Evolutionary conservation across 192 early-diverging fungal genomes (phyloP).

Genomic region (Entophlyctis luteolus): DNA sequence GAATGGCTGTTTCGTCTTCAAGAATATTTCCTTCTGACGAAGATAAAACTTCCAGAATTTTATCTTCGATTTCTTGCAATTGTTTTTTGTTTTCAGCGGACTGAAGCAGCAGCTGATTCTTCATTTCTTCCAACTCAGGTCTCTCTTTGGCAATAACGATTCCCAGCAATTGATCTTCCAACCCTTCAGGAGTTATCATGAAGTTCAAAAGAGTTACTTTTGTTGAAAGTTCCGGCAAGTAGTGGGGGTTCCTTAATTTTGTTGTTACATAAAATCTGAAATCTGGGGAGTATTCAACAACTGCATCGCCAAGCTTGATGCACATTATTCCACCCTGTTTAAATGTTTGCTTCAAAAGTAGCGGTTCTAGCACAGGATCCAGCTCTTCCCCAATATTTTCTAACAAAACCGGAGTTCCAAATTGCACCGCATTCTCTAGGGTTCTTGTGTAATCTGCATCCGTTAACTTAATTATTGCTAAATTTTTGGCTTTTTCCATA

Average conservation of each 20-base stretch:
- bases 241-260: slow-evolving; percentile 59
- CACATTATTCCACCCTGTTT: slow-evolving; percentile 61
- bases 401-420: slow-evolving; percentile 57
- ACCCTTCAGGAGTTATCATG: slow-evolving; percentile 63
- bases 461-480: slow-evolving; percentile 56
- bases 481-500: slow-evolving; percentile 52
- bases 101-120: slow-evolving; percentile 54
- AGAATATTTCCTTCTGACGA: slow-evolving; percentile 58
- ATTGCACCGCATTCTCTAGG: slow-evolving; percentile 58
- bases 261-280: slow-evolving; percentile 62
- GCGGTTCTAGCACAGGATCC: slow-evolving; percentile 57
- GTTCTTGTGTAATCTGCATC: slow-evolving; percentile 57
- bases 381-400: slow-evolving; percentile 59
- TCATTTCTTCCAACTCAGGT: slow-evolving; percentile 61
- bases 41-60: slow-evolving; percentile 60
- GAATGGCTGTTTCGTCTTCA: slow-evolving; percentile 63
- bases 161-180: slow-evolving; percentile 60
- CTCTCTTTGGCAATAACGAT: slow-evolving; percentile 64
- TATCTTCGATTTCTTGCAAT: slow-evolving; percentile 58
- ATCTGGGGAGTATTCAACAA: slow-evolving; percentile 60
- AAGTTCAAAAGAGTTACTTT: slow-evolving; percentile 61
- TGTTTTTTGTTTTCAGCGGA: slow-evolving; percentile 63
- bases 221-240: slow-evolving; percentile 58
- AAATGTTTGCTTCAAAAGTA: slow-evolving; percentile 61
- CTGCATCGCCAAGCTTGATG: slow-evolving; percentile 54